Conservation (phyloP, 495 filamentous ascomycete species). For the Emericellopsis terricola region DNA sequence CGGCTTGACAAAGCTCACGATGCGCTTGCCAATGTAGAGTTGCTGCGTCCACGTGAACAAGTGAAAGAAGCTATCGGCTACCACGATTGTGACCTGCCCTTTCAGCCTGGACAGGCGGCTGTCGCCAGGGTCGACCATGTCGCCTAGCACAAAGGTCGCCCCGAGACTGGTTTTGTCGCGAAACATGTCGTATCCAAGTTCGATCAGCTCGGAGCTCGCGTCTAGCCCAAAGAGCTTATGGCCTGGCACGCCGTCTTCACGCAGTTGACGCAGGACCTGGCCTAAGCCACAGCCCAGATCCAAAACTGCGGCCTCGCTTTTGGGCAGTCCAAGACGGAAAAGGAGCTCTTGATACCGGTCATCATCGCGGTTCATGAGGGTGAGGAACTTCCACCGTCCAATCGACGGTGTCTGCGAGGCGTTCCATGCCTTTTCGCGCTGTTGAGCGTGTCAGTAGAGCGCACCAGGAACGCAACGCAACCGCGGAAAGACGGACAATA, state of each 20-base stretch:
- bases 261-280: constrained; percentile 27
- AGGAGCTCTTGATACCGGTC: constrained; percentile 19
- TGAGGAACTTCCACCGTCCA: constrained; percentile 33
- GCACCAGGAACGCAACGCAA: no score
- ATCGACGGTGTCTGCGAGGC: constrained; percentile 33
- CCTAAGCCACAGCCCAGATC: constrained; percentile 34
- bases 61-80: constrained; percentile 26
- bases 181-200: constrained; percentile 23
- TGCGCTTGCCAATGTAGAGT: constrained; percentile 13
- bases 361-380: constrained; percentile 17
- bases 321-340: constrained; percentile 18
- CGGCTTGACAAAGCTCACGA: constrained; percentile 17
- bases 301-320: constrained; percentile 11
- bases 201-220: constrained; percentile 20
- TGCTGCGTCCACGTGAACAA: constrained; percentile 23
- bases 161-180: constrained; percentile 11
- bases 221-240: constrained; percentile 22
- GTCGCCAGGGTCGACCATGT: constrained; percentile 11
- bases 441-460: no score
- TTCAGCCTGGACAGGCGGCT: constrained; percentile 7
- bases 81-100: constrained; percentile 19
- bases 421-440: constrained; percentile 29
- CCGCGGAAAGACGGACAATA: no score
- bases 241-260: constrained; percentile 20
- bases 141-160: constrained; percentile 12